Evolutionary conservation across 371 early-diverging fungal genomes (phyloP).

Genomic region (Syncephalastrum sp.): DNA sequence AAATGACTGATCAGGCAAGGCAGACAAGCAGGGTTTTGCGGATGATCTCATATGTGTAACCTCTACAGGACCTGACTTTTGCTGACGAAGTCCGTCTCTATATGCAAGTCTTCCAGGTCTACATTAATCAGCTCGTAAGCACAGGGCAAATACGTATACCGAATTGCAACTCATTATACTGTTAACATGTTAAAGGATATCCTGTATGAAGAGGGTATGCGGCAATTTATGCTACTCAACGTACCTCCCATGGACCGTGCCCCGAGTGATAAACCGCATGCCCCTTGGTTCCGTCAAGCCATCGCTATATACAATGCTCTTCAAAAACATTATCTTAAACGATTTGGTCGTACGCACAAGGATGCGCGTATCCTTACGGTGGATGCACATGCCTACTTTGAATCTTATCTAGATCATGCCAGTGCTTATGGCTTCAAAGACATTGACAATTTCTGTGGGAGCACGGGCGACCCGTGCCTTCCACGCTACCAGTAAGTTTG

Average conservation of each 20-base stretch:
- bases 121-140: no score
- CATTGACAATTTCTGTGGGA: conserved; percentile 3
- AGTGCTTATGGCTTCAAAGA: conserved; percentile 9
- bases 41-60: no score
- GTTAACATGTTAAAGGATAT: background rate
- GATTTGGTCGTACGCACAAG: background rate
- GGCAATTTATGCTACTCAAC: conserved; percentile 11
- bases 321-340: background rate
- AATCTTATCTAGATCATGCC: conserved; percentile 7
- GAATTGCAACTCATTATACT: no score
- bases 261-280: conserved; percentile 1
- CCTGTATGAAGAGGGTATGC: conserved; percentile 7
- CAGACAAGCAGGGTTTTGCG: background rate
- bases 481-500: conserved; percentile 13
- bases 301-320: conserved; percentile 7
- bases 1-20: background rate
- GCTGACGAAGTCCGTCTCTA: no score
- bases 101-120: no score
- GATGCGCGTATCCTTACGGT: conserved; percentile 5
- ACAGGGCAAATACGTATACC: no score
- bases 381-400: conserved; percentile 15
- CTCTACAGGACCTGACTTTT: no score
- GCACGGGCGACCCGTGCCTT: background rate
- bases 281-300: background rate
- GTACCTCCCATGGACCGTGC: conserved; percentile 19